Evolutionary conservation across 345 rosid species (phyloP).

Genomic region (Luvunga scandens): DNA sequence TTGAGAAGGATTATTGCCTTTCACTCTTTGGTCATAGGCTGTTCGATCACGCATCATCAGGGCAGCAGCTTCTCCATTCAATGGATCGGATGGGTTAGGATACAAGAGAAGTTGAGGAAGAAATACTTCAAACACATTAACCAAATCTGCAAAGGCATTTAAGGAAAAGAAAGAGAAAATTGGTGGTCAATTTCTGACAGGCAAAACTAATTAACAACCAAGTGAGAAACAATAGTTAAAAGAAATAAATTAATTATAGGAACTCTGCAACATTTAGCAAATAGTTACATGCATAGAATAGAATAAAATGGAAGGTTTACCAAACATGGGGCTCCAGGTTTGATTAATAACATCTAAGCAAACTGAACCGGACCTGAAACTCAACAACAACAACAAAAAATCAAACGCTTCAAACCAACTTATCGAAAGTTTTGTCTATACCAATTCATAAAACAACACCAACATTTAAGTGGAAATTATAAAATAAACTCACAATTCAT

Average conservation of each 20-base stretch:
- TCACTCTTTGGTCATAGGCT: slow-evolving; percentile 78
- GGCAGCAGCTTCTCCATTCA: slow-evolving; percentile 98
- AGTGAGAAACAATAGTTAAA: slow-evolving; percentile 7
- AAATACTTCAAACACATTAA: slow-evolving; percentile 93
- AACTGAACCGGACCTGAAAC: slow-evolving; percentile 92
- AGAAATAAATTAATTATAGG: background rate
- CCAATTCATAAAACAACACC: background rate
- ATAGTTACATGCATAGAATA: background rate
- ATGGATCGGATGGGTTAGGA: slow-evolving; percentile 95
- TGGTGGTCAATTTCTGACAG: slow-evolving; percentile 2
- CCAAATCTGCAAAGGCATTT: slow-evolving; percentile 61
- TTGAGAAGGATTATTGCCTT: slow-evolving; percentile 46
- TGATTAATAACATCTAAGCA: slow-evolving; percentile 97
- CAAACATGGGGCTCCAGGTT: slow-evolving; percentile 99
- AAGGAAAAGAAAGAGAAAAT: slow-evolving; percentile 1
- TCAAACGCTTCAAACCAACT: slow-evolving; percentile 4
- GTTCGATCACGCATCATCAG: slow-evolving; percentile 88
- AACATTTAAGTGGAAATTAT: background rate
- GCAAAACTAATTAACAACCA: background rate
- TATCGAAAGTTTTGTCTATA: background rate
- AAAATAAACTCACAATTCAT: slow-evolving; percentile 75
- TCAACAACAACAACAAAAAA: slow-evolving; percentile 16
- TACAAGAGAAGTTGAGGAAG: slow-evolving; percentile 98
- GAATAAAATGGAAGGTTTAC: slow-evolving; percentile 37
- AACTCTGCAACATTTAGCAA: background rate